Conservation (phyloP, 176 grass and related monocot genomes). For the Eremochloa ophiuroides region DNA sequence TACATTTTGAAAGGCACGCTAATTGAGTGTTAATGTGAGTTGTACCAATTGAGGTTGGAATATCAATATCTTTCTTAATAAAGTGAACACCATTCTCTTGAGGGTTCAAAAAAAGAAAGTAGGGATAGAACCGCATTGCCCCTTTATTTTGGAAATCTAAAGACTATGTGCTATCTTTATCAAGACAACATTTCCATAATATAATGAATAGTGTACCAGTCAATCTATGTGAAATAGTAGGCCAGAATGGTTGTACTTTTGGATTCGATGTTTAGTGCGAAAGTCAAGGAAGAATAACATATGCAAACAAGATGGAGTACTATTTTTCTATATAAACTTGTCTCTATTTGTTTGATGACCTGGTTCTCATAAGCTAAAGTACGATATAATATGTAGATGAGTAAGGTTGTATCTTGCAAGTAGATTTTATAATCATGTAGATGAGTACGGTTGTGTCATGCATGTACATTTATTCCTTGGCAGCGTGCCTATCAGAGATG, state of each 20-base stretch:
- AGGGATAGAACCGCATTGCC: too few relatives aligned
- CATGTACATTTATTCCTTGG: background rate
- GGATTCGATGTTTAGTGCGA: background rate
- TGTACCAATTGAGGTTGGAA: too few relatives aligned
- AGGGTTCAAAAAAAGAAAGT: too few relatives aligned
- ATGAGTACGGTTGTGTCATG: background rate
- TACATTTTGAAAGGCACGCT: too few relatives aligned
- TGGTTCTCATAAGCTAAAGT: background rate
- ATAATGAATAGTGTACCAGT: too few relatives aligned
- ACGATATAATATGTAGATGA: slow-evolving; percentile 5
- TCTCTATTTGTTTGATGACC: background rate
- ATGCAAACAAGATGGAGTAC: background rate
- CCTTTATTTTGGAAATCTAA: too few relatives aligned
- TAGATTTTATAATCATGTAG: background rate
- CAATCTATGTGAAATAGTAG: background rate
- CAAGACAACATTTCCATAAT: too few relatives aligned
- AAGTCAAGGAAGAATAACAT: background rate
- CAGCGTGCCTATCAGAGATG: background rate
- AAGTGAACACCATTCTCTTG: too few relatives aligned
- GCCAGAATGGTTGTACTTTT: background rate
- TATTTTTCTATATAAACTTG: background rate
- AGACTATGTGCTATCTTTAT: too few relatives aligned
- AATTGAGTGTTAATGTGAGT: too few relatives aligned
- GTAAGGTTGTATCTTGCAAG: background rate
- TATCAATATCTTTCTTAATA: too few relatives aligned